Conservation (phyloP, 768 basidiomycete genomes). For the Crepidotus variabilis region DNA sequence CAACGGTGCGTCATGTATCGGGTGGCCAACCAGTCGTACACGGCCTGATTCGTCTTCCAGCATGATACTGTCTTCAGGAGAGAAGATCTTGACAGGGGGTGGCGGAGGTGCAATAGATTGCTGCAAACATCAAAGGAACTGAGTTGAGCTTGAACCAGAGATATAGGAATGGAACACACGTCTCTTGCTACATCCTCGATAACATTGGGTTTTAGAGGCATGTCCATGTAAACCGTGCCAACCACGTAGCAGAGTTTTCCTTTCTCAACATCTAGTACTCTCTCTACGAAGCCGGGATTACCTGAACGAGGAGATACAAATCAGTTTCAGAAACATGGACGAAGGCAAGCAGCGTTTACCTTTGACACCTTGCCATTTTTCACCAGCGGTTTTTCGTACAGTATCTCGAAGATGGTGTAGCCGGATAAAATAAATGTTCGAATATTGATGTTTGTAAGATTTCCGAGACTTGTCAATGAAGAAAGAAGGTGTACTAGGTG, state of each 20-base stretch:
- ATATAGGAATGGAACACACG: conserved; percentile 44
- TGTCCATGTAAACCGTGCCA: conserved; percentile 97
- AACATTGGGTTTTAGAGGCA: conserved; percentile 99
- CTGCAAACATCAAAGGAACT: conserved; percentile 33
- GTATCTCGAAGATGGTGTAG: conserved; percentile 35
- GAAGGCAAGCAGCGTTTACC: conserved; percentile 25
- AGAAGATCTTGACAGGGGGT: conserved; percentile 69
- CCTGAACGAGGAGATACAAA: conserved; percentile 33
- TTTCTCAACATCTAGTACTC: conserved; percentile 85
- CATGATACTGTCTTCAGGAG: conserved; percentile 76
- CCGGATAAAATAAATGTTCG: conserved; percentile 53
- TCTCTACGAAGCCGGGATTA: conserved; percentile 64
- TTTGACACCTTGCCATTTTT: conserved; percentile 36
- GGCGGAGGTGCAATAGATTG: conserved; percentile 88
- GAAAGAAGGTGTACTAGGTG: conserved; percentile 40
- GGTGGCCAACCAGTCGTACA: conserved; percentile 80
- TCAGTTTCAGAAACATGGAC: not conserved
- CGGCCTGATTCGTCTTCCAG: conserved; percentile 97
- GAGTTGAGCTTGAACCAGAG: conserved; percentile 2
- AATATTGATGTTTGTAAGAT: conserved; percentile 54
- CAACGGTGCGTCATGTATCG: conserved; percentile 53
- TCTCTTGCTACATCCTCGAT: conserved; percentile 92
- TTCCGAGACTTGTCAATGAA: conserved; percentile 36
- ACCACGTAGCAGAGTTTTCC: conserved; percentile 85
- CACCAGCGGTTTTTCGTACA: conserved; percentile 36